These are phyloP conservation scores for Vitis rotundifolia DNA, from an alignment of 164 flowering plant species.

Conservation along the genomic window DNA sequence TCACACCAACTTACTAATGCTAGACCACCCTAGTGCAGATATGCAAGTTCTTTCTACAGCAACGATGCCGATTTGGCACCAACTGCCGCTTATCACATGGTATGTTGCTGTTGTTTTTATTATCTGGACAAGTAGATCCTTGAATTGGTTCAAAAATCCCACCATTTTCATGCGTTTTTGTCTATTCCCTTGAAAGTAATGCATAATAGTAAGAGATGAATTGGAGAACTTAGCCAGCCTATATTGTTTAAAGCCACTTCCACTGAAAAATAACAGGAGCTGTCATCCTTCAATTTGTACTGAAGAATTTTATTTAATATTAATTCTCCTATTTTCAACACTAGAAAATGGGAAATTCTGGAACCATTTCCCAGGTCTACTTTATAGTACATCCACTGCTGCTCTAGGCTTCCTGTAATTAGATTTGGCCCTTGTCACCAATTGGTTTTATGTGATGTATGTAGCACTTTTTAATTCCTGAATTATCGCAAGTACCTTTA, in stretches of 20 bases:
- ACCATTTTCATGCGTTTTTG: neutral
- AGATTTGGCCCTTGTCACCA: neutral
- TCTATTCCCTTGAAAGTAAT: neutral
- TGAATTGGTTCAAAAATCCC: neutral
- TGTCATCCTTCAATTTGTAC: neutral
- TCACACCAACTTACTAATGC: conserved; percentile 44
- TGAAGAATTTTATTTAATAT: neutral
- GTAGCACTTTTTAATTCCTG: neutral
- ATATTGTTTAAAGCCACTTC: too few relatives aligned
- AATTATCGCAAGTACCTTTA: neutral
- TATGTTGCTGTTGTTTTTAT: conserved; percentile 46
- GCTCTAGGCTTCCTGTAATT: neutral
- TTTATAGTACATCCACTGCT: neutral
- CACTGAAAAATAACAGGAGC: neutral
- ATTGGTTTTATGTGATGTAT: neutral
- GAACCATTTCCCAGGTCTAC: neutral
- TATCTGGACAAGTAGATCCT: conserved; percentile 5
- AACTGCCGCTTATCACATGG: conserved; percentile 98
- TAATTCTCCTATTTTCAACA: neutral
- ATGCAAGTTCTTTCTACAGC: conserved; percentile 97
- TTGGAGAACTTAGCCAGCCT: neutral
- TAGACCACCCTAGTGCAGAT: conserved; percentile 80
- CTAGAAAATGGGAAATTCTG: neutral
- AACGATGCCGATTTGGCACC: conserved; percentile 94
- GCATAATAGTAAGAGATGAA: neutral